A percentile compares a stretch with the other conserved stretches of the same genome.
Conservation (phyloP, 2,329 filamentous ascomycete genomes). For the Pestalotiopsis sp. region DNA sequence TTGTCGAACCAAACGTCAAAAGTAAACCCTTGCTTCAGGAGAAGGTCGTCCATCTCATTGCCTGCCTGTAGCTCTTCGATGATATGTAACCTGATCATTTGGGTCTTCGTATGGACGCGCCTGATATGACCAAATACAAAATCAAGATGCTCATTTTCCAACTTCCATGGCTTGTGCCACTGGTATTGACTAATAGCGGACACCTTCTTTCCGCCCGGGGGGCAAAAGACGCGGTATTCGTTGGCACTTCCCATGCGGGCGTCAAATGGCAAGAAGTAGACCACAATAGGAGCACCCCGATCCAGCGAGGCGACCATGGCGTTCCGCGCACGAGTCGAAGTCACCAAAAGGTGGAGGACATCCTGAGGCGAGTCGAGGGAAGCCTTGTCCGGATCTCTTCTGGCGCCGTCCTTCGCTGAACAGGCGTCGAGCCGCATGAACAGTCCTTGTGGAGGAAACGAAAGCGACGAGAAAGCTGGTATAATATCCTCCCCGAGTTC, state of each 20-base stretch:
- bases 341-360: slow-evolving; percentile 38
- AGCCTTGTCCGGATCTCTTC: slow-evolving; percentile 20
- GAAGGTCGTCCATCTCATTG: slow-evolving; percentile 24
- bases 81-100: not conserved
- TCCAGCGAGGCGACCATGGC: slow-evolving; percentile 31
- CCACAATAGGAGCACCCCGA: slow-evolving; percentile 21
- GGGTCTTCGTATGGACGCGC: not conserved
- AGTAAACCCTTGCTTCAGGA: slow-evolving; percentile 40
- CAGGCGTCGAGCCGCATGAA: slow-evolving; percentile 44
- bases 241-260: slow-evolving; percentile 34
- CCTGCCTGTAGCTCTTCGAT: not conserved
- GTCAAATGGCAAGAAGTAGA: slow-evolving; percentile 45
- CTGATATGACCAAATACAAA: slow-evolving; percentile 3
- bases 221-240: slow-evolving; percentile 47
- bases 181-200: slow-evolving; percentile 41
- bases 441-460: slow-evolving; percentile 35
- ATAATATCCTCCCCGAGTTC: slow-evolving; percentile 33
- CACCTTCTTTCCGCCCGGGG: slow-evolving; percentile 32
- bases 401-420: slow-evolving; percentile 43
- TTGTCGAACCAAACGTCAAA: slow-evolving; percentile 43
- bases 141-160: slow-evolving; percentile 17
- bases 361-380: slow-evolving; percentile 32
- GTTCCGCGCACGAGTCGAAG: slow-evolving; percentile 37
- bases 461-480: slow-evolving; percentile 23
- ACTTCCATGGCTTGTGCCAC: slow-evolving; percentile 39